Conservation (phyloP, 192 early-diverging fungal species). For the Phycomyces nitens region DNA sequence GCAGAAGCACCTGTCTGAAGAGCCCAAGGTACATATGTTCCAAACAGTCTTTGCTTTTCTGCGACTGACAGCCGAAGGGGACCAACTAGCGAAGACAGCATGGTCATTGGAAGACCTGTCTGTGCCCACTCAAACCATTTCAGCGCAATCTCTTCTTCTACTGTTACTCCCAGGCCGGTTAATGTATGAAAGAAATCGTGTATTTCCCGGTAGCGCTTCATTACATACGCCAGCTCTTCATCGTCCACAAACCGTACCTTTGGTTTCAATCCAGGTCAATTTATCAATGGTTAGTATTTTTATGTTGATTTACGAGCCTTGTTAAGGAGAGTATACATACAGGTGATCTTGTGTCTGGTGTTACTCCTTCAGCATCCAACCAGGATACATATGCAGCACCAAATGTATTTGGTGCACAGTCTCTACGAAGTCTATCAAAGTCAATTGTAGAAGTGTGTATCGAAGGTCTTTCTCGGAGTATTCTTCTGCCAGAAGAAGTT, state of each 20-base stretch:
- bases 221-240: constrained; percentile 90
- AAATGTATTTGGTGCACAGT: constrained; percentile 71
- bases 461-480: constrained; percentile 76
- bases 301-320: background rate
- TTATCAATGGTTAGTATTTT: background rate
- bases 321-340: constrained; percentile 34
- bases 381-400: constrained; percentile 82
- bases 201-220: constrained; percentile 88
- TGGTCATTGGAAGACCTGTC: constrained; percentile 84
- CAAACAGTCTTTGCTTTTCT: constrained; percentile 63
- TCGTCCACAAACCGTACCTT: constrained; percentile 86
- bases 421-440: constrained; percentile 55
- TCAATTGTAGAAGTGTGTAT: constrained; percentile 71
- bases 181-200: constrained; percentile 95
- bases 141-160: constrained; percentile 89
- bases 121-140: constrained; percentile 96
- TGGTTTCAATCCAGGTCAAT: background rate
- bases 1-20: constrained; percentile 73
- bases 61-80: constrained; percentile 61
- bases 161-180: constrained; percentile 73
- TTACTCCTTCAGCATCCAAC: constrained; percentile 74
- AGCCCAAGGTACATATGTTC: constrained; percentile 88
- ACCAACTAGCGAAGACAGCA: constrained; percentile 79
- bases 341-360: constrained; percentile 75
- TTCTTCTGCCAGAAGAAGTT: constrained; percentile 71